Evolutionary conservation across 371 early-diverging fungal species (phyloP).

Genomic region (Mortierella polycephala): DNA sequence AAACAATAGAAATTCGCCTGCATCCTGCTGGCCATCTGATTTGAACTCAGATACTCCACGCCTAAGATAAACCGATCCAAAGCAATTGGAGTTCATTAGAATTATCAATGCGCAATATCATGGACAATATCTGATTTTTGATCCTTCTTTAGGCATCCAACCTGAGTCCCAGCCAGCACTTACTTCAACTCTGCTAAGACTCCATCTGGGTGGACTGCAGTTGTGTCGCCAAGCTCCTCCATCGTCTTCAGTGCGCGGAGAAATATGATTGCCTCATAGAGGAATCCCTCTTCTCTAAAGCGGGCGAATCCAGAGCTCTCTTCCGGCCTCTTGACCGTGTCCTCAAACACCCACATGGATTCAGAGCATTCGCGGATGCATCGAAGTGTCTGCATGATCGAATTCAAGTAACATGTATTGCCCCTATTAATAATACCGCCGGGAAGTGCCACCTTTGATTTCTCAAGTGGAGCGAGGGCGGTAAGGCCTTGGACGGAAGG

Average conservation of each 20-base stretch:
- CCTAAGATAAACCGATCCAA: slow-evolving; percentile 3
- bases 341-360: slow-evolving; percentile 15
- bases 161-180: too few species aligned
- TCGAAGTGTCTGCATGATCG: slow-evolving; percentile 34
- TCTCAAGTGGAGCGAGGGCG: background rate
- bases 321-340: slow-evolving; percentile 17
- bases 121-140: background rate
- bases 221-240: too few species aligned
- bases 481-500: background rate
- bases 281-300: too few species aligned
- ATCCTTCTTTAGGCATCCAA: too few species aligned
- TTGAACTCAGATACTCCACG: slow-evolving; percentile 37
- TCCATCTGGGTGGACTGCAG: too few species aligned
- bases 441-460: slow-evolving; percentile 23
- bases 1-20: slow-evolving; percentile 46
- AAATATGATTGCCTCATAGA: too few species aligned
- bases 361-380: slow-evolving; percentile 25
- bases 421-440: slow-evolving; percentile 39
- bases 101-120: background rate
- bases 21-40: slow-evolving; percentile 44
- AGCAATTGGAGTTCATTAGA: too few species aligned
- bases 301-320: background rate
- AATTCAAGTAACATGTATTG: slow-evolving; percentile 50
- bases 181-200: too few species aligned
- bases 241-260: too few species aligned